Evolutionary conservation across 371 early-diverging fungal species (phyloP).

Genomic region (Enterocytospora artemiae): DNA sequence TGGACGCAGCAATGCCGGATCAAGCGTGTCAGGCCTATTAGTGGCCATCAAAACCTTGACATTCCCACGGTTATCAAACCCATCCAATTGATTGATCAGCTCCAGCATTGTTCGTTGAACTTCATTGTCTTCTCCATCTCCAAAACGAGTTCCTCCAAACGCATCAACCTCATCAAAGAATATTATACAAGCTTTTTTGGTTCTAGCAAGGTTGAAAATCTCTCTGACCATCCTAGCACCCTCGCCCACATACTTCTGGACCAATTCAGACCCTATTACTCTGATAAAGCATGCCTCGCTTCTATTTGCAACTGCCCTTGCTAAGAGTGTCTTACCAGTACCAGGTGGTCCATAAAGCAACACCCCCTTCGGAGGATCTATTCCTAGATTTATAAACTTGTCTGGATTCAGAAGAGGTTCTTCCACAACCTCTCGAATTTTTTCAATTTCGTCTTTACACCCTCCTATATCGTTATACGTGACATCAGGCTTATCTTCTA

Average conservation of each 20-base stretch:
- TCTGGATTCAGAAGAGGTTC: constrained; percentile 80
- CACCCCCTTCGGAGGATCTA: constrained; percentile 94
- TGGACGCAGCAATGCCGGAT: constrained; percentile 93
- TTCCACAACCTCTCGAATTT: constrained; percentile 97
- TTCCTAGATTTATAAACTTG: constrained; percentile 77
- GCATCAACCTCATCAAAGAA: constrained; percentile 99
- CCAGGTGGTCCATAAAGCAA: constrained; percentile 95
- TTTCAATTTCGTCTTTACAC: constrained; percentile 96
- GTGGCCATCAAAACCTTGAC: constrained; percentile 98
- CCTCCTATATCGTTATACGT: constrained; percentile 98
- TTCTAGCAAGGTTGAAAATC: constrained; percentile 93
- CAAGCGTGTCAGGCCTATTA: constrained; percentile 94
- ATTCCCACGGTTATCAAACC: constrained; percentile 97
- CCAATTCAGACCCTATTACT: constrained; percentile 97
- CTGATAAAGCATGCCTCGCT: constrained; percentile 98
- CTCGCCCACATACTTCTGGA: constrained; percentile 97
- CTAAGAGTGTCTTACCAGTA: constrained; percentile 98
- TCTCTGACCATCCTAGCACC: constrained; percentile 98
- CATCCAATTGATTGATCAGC: constrained; percentile 96
- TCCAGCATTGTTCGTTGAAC: constrained; percentile 99
- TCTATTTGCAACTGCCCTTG: constrained; percentile 95
- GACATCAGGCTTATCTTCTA: constrained; percentile 98
- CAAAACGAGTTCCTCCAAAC: constrained; percentile 87
- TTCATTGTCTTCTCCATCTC: constrained; percentile 96
- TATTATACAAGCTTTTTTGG: constrained; percentile 95